Percentiles rank a stretch among this genome's conserved stretches.
Conservation (phyloP, 495 filamentous ascomycete species). For the Penicillium ochrochloron region DNA sequence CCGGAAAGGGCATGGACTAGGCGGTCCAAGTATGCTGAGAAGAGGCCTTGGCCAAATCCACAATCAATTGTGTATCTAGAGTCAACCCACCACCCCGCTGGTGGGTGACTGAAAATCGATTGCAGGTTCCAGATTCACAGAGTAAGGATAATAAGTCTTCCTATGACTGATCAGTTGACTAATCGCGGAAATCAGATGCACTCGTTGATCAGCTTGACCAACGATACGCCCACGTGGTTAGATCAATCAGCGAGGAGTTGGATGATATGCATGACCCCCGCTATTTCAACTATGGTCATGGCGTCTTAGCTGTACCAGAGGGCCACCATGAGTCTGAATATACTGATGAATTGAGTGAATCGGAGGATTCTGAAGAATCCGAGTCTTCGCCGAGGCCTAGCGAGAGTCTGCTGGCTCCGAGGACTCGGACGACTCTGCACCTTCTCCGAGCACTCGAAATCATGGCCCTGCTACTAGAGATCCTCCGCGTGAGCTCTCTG, state of each 20-base stretch:
- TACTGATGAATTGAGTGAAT: neutral
- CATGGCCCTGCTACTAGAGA: neutral
- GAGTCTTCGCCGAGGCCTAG: neutral
- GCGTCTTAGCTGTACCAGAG: no score
- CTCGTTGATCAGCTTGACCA: neutral
- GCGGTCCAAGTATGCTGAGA: neutral
- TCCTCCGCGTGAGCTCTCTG: neutral
- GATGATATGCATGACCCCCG: no score
- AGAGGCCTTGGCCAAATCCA: neutral
- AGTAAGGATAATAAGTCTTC: neutral
- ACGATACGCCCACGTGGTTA: no score
- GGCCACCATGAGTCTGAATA: no score
- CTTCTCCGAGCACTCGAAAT: neutral
- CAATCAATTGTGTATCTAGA: neutral
- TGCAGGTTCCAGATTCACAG: neutral
- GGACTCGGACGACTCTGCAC: neutral
- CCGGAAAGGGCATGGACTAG: neutral
- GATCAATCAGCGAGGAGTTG: no score
- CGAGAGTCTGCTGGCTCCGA: neutral
- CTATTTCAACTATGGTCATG: no score
- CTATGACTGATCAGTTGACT: neutral
- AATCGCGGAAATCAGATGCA: neutral
- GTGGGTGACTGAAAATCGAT: neutral
- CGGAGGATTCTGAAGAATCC: neutral
- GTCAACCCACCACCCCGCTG: slow-evolving; percentile 2